Evolutionary conservation across 352 stramenopile species (phyloP).

Genomic region (Globisporangium recalcitrans): DNA sequence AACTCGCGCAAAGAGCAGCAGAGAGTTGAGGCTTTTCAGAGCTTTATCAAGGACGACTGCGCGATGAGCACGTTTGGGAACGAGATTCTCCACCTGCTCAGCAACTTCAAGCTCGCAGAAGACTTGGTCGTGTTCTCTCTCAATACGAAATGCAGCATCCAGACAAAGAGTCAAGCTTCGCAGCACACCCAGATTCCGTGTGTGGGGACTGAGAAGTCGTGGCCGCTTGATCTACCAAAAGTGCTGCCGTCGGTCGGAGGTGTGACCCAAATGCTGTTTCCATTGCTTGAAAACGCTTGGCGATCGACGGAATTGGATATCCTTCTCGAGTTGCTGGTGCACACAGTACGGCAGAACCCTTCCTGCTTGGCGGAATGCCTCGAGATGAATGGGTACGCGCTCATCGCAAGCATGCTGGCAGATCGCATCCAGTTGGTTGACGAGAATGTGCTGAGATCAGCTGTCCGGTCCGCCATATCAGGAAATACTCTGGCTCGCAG

Average conservation of each 20-base stretch:
- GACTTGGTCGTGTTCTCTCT: slow-evolving; percentile 51
- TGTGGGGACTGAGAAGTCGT: slow-evolving; percentile 41
- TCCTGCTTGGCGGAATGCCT: slow-evolving; percentile 58
- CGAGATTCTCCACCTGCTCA: slow-evolving; percentile 56
- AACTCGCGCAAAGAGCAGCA: slow-evolving; percentile 30
- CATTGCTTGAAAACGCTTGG: slow-evolving; percentile 50
- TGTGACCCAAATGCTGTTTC: slow-evolving; percentile 50
- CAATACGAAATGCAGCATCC: slow-evolving; percentile 45
- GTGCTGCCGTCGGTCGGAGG: slow-evolving; percentile 58
- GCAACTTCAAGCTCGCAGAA: slow-evolving; percentile 55
- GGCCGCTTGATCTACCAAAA: slow-evolving; percentile 49
- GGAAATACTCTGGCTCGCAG: slow-evolving; percentile 24
- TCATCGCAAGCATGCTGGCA: slow-evolving; percentile 43
- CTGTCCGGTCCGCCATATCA: slow-evolving; percentile 46
- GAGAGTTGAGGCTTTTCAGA: slow-evolving; percentile 36
- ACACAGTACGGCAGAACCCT: slow-evolving; percentile 50
- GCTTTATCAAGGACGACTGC: slow-evolving; percentile 60
- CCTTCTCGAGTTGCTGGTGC: slow-evolving; percentile 41
- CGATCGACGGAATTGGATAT: slow-evolving; percentile 37
- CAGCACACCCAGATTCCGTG: slow-evolving; percentile 43
- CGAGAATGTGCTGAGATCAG: slow-evolving; percentile 31
- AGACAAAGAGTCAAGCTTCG: slow-evolving; percentile 19
- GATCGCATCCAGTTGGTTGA: slow-evolving; percentile 43
- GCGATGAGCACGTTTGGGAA: slow-evolving; percentile 49
- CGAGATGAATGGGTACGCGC: slow-evolving; percentile 45